These are phyloP conservation scores for Nemophila menziesii DNA, from an alignment of 257 asterid species.

Conservation along the genomic window DNA sequence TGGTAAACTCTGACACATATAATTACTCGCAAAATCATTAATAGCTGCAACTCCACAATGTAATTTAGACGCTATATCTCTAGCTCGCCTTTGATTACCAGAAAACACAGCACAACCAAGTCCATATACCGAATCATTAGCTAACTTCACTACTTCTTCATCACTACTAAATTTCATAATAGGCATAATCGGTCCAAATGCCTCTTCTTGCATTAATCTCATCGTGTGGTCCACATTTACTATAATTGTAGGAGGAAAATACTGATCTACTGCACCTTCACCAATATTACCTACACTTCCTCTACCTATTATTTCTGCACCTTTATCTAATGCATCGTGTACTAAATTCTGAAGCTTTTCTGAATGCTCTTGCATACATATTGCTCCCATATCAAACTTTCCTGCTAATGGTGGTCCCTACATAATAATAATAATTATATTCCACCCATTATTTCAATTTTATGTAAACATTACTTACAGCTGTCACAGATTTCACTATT, in stretches of 20 bases:
- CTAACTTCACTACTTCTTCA: constrained; percentile 77
- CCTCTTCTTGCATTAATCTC: constrained; percentile 99
- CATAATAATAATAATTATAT: constrained; percentile 15
- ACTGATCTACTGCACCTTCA: constrained; percentile 95
- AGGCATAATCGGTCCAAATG: constrained; percentile 97
- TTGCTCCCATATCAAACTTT: constrained; percentile 96
- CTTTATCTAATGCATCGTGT: constrained; percentile 76
- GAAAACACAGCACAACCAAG: constrained; percentile 99
- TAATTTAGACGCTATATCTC: constrained; percentile 60
- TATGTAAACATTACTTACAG: constrained; percentile 77
- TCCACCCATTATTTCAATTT: too few species aligned
- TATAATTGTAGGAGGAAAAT: constrained; percentile 92
- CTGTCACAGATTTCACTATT: constrained; percentile 84
- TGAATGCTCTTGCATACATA: constrained; percentile 98
- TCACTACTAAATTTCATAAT: constrained; percentile 86
- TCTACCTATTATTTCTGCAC: constrained; percentile 86
- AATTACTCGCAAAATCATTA: constrained; percentile 82
- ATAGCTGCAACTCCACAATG: constrained; percentile 88
- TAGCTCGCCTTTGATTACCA: constrained; percentile 85
- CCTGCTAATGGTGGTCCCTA: constrained; percentile 95
- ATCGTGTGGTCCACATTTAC: constrained; percentile 78
- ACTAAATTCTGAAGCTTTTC: constrained; percentile 88
- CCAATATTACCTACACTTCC: constrained; percentile 96
- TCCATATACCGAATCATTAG: constrained; percentile 89
- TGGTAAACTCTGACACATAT: constrained; percentile 98